Conservation (phyloP, 2,329 filamentous ascomycete genomes). For the Chrysoporthe deuterocubensis region DNA sequence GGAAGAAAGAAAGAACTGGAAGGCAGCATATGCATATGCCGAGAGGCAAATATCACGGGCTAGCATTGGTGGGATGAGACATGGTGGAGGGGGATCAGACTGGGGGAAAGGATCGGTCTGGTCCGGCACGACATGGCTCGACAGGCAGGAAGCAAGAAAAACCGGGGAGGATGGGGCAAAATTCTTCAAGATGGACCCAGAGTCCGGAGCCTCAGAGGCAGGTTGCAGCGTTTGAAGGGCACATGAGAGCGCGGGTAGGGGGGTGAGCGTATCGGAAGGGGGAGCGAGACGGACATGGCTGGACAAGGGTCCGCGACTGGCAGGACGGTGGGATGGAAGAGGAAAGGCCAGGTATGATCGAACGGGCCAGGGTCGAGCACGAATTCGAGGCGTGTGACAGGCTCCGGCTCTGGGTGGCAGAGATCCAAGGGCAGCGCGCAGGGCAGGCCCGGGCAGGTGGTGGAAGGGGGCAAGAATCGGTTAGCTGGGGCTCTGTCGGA, state of each 20-base stretch:
- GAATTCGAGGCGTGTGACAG: constrained; percentile 16
- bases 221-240: constrained; percentile 25
- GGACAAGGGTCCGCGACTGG: constrained; percentile 24
- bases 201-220: constrained; percentile 33
- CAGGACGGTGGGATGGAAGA: constrained; percentile 12
- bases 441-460: not conserved
- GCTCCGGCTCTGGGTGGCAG: constrained; percentile 15
- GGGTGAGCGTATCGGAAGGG: constrained; percentile 25
- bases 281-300: constrained; percentile 27
- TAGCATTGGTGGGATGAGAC: constrained; percentile 41
- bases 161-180: constrained; percentile 31
- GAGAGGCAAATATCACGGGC: constrained; percentile 42
- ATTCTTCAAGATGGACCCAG: constrained; percentile 27
- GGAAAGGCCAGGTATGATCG: constrained; percentile 25
- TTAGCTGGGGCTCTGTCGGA: constrained; percentile 19
- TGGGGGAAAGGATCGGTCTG: constrained; percentile 32
- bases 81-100: constrained; percentile 34
- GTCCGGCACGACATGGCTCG: constrained; percentile 28
- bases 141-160: constrained; percentile 24
- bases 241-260: constrained; percentile 24
- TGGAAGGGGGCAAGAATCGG: constrained; percentile 22
- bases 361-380: constrained; percentile 26
- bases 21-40: constrained; percentile 45
- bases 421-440: not conserved
- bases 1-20: constrained; percentile 33